Evolutionary conservation across 2,329 filamentous ascomycete genomes (phyloP), one percentile per base, ranked within the genome.

Genomic region (Monilinia aucupariae): DNA sequence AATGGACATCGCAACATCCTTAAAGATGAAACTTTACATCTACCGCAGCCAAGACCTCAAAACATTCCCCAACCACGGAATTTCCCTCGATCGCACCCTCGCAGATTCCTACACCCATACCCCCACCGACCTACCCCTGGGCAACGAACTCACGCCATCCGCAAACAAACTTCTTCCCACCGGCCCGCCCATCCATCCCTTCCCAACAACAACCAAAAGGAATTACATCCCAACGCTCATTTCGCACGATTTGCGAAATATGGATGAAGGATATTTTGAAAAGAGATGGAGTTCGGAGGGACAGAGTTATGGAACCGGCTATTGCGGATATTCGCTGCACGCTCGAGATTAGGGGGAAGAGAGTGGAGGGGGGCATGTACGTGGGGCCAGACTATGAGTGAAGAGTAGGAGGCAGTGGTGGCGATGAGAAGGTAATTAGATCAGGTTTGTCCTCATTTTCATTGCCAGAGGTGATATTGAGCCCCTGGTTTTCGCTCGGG

Each of bases 11-110:
- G n/a, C n/a, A n/a, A n/a, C 51, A n/a, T 22, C 43, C 20, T n/a
- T 12, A 10, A 47, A 69, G 67, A 68, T 69, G 67, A 65, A 45
- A n/a, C 70, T 65, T 64, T 70, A 67, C 41, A 69, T 70, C 27
- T 30, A 64, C 48, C 48, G 53, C 15, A 66, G 67, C 41, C 64
- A 69, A 49, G 69, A 70, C 34, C 54, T 70, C 13, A n/a, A 25
- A 54, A 5, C 62, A 63, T 5, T 65, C 64, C 3, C 43, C 66
- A 34, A 54, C 17, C 1, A 63, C 69, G 25, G 50, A 63, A 43
- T 68, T 68, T 49, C 53, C 55, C 34, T 70, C 62, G 65, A 59
- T 45, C 56, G 63, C 17, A 51, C 45, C 13, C 49, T 69, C 8
- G n/a, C n/a, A n/a, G n/a, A n/a, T n/a, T 12, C 34, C 13, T 47